Percentiles rank a stretch among this genome's conserved stretches.
Evolutionary conservation across 1,139 yeast genomes (phyloP).

Genomic region (Geotrichum cucujoidarum): DNA sequence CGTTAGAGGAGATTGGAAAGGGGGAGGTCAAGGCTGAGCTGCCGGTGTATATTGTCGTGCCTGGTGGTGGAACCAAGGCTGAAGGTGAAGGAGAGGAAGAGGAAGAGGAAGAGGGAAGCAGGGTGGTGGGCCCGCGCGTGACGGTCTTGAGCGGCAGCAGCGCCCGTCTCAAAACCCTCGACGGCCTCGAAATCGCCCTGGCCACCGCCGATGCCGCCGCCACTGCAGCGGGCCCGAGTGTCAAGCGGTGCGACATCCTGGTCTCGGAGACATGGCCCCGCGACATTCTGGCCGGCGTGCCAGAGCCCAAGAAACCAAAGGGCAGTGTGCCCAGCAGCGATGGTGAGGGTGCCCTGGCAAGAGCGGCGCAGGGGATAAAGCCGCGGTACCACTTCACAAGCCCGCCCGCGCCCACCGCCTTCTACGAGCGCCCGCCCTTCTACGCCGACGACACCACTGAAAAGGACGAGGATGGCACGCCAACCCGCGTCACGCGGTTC

Average conservation of each 20-base stretch:
- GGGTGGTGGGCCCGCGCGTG: neutral
- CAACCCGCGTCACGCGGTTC: conserved; percentile 24
- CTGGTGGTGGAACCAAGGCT: neutral
- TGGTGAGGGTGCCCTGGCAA: neutral
- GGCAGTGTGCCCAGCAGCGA: neutral
- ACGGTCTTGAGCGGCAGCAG: neutral
- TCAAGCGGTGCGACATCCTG: neutral
- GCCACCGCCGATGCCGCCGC: neutral
- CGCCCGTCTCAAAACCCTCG: neutral
- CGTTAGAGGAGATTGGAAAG: neutral
- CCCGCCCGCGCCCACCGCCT: conserved; percentile 1
- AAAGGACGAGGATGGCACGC: conserved; percentile 5
- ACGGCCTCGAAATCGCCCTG: conserved; percentile 1
- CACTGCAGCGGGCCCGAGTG: neutral
- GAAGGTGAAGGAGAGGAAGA: neutral
- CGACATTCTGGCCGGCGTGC: conserved; percentile 1
- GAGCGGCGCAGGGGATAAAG: neutral
- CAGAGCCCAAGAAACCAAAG: neutral
- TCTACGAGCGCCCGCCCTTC: conserved; percentile 31
- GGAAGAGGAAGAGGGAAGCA: neutral
- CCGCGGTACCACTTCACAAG: conserved; percentile 28
- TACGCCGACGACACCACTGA: conserved; percentile 18
- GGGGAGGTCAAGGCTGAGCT: neutral
- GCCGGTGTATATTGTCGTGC: conserved; percentile 4
- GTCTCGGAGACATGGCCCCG: conserved; percentile 11